Percentiles rank a stretch among this genome's conserved stretches.
Conservation (phyloP, 768 basidiomycete species). For the Serendipita vermifera region DNA sequence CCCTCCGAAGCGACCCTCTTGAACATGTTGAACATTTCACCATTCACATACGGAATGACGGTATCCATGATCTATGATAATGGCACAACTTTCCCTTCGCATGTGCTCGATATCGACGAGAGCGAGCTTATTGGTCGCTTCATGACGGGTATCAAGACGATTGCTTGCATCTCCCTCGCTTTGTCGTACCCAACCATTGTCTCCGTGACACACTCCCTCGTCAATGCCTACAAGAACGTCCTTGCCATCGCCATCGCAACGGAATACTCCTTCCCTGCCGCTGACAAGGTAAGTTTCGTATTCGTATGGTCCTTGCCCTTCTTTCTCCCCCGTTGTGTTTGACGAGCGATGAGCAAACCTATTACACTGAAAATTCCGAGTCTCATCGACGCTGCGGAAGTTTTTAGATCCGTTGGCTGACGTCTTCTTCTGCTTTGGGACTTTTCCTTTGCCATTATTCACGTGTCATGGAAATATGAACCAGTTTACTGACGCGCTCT, state of each 20-base stretch:
- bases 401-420: slow-evolving; percentile 20
- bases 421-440: slow-evolving; percentile 12
- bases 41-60: slow-evolving; percentile 99
- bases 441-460: slow-evolving; percentile 25
- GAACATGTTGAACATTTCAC: slow-evolving; percentile 99
- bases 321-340: neutral
- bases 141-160: slow-evolving; percentile 84
- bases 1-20: slow-evolving; percentile 93
- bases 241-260: slow-evolving; percentile 78
- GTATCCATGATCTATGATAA: slow-evolving; percentile 93
- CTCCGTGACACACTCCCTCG: slow-evolving; percentile 85
- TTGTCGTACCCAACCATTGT: slow-evolving; percentile 93
- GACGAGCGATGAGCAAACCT: neutral
- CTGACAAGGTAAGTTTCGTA: slow-evolving; percentile 61
- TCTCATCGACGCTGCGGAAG: slow-evolving; percentile 30
- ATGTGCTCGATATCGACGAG: slow-evolving; percentile 88
- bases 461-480: no score
- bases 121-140: slow-evolving; percentile 83
- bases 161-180: slow-evolving; percentile 92
- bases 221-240: slow-evolving; percentile 99
- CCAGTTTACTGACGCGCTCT: slow-evolving; percentile 15
- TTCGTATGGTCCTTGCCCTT: slow-evolving; percentile 16
- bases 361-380: slow-evolving; percentile 84
- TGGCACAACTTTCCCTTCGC: slow-evolving; percentile 82
- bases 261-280: slow-evolving; percentile 88